Evolutionary conservation across 2,329 filamentous ascomycete genomes (phyloP), one percentile per base, ranked within the genome.

Genomic region (Cladophialophora psammophila): DNA sequence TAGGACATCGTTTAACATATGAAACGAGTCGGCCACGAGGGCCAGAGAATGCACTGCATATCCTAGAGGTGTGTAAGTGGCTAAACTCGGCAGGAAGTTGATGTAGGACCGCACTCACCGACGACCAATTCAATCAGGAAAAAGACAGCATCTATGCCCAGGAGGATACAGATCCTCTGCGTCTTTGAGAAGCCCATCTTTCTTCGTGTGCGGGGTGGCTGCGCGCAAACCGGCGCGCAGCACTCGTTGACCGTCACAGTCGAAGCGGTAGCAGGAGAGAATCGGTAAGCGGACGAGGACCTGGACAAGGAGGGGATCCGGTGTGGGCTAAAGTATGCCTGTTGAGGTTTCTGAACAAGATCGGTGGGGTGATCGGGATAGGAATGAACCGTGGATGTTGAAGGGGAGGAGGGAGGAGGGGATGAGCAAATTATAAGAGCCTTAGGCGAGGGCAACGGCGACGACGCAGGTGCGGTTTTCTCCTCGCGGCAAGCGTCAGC

Each of bases 1-100:
- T 68, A 99, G 90, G 74, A 99, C 95, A 87, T 99, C 95, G 83
- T 99, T 99, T 68, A 99, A 85, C 95, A 99, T 99, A 81, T 99
- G 95, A 80, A 99, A 99, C 67, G 95, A 93, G 82, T 99, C 95
- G 62, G 95, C 95, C 76, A 96, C 93, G 66, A 99, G 86, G 42
- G 95, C 95, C 73, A 99, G 87, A 18, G 95, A 98, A 76, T 94
- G 90, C 68, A 96, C 93, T 70, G 90, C 83, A 83, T 97, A 92
- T 69, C 95, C 85, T 86, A 69, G 32, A 54, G 32, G 12, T 32
- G 15, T 6, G 57, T 60, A 12, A 60, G 57, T 36, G 26, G 42
- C 31, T 8, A 10, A 15, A 7, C 13, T 53, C 57, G 45, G 20
- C 40, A 34, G 15, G 20, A 45, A 34, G 52, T 35, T 15, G n/a